These are phyloP conservation scores for Penicillium italicum DNA, from an alignment of 2,329 filamentous ascomycete species.

Conservation along the genomic window DNA sequence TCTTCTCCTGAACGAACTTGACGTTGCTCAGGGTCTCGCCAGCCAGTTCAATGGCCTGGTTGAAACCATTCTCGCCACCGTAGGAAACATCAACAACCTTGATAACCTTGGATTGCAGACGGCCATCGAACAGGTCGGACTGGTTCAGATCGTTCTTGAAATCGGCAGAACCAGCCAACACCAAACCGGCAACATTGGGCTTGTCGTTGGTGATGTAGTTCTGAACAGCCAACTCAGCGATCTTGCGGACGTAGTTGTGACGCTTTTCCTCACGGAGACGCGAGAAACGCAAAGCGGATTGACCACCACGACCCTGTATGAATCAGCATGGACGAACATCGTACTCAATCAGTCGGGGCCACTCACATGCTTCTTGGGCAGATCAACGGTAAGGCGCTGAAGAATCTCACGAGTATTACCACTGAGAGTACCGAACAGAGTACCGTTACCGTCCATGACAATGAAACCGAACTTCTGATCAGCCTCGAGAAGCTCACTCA, in stretches of 20 bases:
- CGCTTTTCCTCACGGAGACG: slow-evolving; percentile 99
- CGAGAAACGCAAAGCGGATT: slow-evolving; percentile 97
- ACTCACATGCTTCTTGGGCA: slow-evolving; percentile 88
- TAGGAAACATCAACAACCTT: slow-evolving; percentile 99
- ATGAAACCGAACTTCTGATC: slow-evolving; percentile 99
- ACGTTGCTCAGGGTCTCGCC: slow-evolving; percentile 96
- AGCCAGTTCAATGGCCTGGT: slow-evolving; percentile 95
- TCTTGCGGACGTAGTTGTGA: slow-evolving; percentile 99
- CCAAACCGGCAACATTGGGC: slow-evolving; percentile 92
- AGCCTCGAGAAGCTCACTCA: slow-evolving; percentile 94
- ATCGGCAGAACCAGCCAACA: slow-evolving; percentile 94
- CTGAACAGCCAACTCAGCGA: slow-evolving; percentile 94
- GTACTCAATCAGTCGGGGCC: background rate
- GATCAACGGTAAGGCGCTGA: slow-evolving; percentile 97
- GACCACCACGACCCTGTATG: slow-evolving; percentile 81
- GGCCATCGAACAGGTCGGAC: slow-evolving; percentile 94
- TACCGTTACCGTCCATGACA: slow-evolving; percentile 99
- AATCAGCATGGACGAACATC: background rate
- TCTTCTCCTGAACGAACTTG: slow-evolving; percentile 99
- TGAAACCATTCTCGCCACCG: slow-evolving; percentile 98
- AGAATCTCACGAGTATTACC: slow-evolving; percentile 96
- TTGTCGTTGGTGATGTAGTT: slow-evolving; percentile 99
- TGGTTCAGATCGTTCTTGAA: slow-evolving; percentile 99
- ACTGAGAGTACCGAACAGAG: slow-evolving; percentile 92
- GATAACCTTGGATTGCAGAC: slow-evolving; percentile 91